Evolutionary conservation across 495 filamentous ascomycete genomes (phyloP).

Genomic region (Coniosporium apollinis): DNA sequence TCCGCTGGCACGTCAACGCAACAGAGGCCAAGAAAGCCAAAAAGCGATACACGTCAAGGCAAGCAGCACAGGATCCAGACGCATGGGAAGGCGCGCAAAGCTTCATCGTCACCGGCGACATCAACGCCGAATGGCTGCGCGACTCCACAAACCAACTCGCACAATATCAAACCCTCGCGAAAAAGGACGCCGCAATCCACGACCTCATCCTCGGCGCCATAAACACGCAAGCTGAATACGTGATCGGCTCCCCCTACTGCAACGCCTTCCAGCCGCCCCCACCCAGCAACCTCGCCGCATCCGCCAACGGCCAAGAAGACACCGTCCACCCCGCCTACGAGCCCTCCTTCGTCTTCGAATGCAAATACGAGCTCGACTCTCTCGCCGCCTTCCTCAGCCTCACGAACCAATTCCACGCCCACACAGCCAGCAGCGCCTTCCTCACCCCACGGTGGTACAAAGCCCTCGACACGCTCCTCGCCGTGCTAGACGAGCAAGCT

Average conservation of each 20-base stretch:
- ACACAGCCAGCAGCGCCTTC: constrained; percentile 62
- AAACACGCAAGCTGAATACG: constrained; percentile 88
- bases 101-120: constrained; percentile 98
- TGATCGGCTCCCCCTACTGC: constrained; percentile 91
- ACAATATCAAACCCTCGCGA: constrained; percentile 74
- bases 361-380: constrained; percentile 97
- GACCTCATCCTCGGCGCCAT: constrained; percentile 84
- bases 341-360: constrained; percentile 76
- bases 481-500: constrained; percentile 61
- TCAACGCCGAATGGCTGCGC: constrained; percentile 93
- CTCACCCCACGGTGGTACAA: constrained; percentile 62
- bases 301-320: constrained; percentile 63
- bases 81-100: constrained; percentile 73
- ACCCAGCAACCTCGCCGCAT: constrained; percentile 51
- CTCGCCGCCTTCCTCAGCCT: constrained; percentile 81
- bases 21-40: constrained; percentile 20
- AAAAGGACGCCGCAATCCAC: constrained; percentile 55
- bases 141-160: constrained; percentile 92
- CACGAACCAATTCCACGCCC: constrained; percentile 67
- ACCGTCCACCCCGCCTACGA: constrained; percentile 76
- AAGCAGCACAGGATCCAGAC: constrained; percentile 29
- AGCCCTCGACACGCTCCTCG: constrained; percentile 57
- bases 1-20: constrained; percentile 55
- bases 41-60: constrained; percentile 5
- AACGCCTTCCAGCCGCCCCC: constrained; percentile 95